A percentile compares a stretch with the other conserved stretches of the same genome.
Conservation (phyloP, 805 yeast species). For the Wickerhamomyces hampshirensis region DNA sequence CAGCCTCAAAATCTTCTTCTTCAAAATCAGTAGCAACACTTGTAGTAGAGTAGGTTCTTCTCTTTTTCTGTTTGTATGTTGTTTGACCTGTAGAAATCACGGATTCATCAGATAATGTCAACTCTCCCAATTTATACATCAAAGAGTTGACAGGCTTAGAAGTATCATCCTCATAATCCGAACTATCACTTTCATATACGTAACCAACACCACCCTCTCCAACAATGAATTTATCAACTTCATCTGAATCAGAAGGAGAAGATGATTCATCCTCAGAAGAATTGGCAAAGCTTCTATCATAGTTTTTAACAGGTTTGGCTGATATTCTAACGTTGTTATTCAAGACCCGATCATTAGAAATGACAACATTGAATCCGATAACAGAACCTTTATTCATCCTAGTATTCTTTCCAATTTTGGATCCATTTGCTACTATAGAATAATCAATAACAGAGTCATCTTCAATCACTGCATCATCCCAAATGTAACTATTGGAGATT, state of each 20-base stretch:
- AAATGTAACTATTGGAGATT: constrained; percentile 73
- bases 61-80: constrained; percentile 35
- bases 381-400: constrained; percentile 65
- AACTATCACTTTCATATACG: constrained; percentile 30
- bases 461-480: constrained; percentile 77
- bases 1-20: constrained; percentile 77
- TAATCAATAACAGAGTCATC: constrained; percentile 56
- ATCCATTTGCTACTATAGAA: constrained; percentile 67
- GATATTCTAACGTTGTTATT: constrained; percentile 49
- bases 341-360: constrained; percentile 50
- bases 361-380: constrained; percentile 67
- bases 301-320: constrained; percentile 36
- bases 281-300: constrained; percentile 6
- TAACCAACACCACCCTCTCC: constrained; percentile 29
- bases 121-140: constrained; percentile 41
- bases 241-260: constrained; percentile 18
- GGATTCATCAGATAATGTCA: constrained; percentile 54
- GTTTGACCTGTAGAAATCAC: constrained; percentile 45
- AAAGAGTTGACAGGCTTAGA: constrained; percentile 28
- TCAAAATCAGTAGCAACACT: constrained; percentile 44
- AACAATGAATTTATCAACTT: constrained; percentile 8
- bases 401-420: constrained; percentile 48
- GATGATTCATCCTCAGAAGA: constrained; percentile 26
- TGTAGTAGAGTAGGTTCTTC: constrained; percentile 37
- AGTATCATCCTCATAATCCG: constrained; percentile 27